Evolutionary conservation across 371 early-diverging fungal species (phyloP), one percentile per base, ranked within the genome.

Genomic region (Mucor circinelloides): DNA sequence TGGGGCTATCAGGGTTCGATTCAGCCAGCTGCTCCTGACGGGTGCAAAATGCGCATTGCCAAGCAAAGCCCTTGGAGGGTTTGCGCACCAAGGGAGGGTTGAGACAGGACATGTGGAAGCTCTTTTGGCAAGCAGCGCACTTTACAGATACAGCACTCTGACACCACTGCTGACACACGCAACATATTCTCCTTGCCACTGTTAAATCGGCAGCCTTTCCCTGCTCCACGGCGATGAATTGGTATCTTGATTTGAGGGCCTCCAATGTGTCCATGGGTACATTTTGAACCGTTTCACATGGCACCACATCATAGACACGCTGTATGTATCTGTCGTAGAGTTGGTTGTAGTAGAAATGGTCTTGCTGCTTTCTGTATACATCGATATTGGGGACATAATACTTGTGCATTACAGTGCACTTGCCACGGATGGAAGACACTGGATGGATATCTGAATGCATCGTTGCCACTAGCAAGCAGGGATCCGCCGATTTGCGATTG

Each of bases 371-470:
- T 59, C 80, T 79, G 66, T 90, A 91, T 0, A 68, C 63, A 3
- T 89, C 91, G 46, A 91, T 64, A 42, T 88, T 81, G 23, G 79
- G 73, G 40, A 95, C 89, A 65, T 93, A 87, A 42, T 87, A 67
- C 12, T 81, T 82, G 67, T 96, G 95, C 9, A 77, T 75, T 25
- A 95, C 90, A 25, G 69, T 72, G 71, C 95, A 95, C 65, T 91
- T 92, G 50, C 94, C 94, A 46, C 89, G 86, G 71, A 96, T 94
- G 62, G 88, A 84, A 8, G 91, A 83, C 1, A 95, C 80, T n/a
- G 94, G 92, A 63, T 93, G 91, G 70, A 93, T 71, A 69, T 95
- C 95, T 15, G 92, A 88, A 78, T 95, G 91, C 95, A 96, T 95
- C 31, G 93, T 92, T 6, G 96, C 96, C 6, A 94, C 82, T 30